Base-by-base conservation (phyloP, 495 filamentous ascomycete species). In the Penicillium mononematosum region DNA sequence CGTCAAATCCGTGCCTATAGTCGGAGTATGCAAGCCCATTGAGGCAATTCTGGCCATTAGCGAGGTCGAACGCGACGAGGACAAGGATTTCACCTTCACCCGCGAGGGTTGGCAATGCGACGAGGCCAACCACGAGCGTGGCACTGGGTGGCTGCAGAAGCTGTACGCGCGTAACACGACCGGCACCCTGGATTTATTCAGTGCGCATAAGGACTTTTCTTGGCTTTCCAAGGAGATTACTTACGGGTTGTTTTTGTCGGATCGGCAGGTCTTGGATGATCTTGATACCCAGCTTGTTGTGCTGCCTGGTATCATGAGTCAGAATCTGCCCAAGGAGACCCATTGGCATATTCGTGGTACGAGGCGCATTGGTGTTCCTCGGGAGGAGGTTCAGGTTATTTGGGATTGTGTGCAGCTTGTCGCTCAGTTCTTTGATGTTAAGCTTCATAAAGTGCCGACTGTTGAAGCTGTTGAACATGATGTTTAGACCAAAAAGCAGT, bases 331-430 rank as follows among this genome's bases (percentile, higher is more conserved):
- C 25, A 64, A 64, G 19, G 75, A 81, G 65, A 84, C 80, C 0
- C 71, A 75, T 31, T 86, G 82, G 82, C 83, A 86, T 74, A 72
- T 84, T 55, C 69, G 83, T 32, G 82, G 82, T 0, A 72, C 72
- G 12, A 68, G 81, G 43, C 66, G 83, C 49, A 64, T 85, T 32
- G 82, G 82, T 0, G 66, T 84, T 1, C 69, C 74, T 6, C 66
- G 65, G 61, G 71, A 79, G 47, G 81, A 85, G 65, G 77, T 80
- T 0, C 69, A 83, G 65, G 57, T 71, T 39, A 62, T 74, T 46
- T 70, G 69, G 67, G 68, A 74, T 48, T 70, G 71, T 68, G 68
- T 74, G 36, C 66, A 71, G 60, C 53, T 73, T 45, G 68, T 76
- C 19, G 71, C 73, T 17, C 51, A 60, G 31, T 78, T 76, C 51